Percentiles rank a stretch among this genome's conserved stretches.
phyloP scores from a whole-genome alignment of 345 rosid genomes.

The Syzygium jambos region DNA sequence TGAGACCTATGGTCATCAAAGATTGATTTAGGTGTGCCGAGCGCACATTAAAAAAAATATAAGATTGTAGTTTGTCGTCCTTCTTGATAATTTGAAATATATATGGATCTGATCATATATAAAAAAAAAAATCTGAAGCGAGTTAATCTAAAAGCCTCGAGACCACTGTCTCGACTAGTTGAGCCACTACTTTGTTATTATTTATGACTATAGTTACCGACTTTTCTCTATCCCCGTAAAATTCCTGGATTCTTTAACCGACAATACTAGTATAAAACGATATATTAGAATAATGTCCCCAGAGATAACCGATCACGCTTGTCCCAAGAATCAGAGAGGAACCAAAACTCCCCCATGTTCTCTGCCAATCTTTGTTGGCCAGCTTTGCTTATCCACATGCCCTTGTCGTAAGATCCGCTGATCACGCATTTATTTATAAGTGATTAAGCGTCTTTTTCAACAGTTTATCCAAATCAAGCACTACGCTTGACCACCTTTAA shows the following conservation, averaged over 20 bases:
- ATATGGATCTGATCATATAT: background rate
- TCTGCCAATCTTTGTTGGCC: constrained; percentile 9
- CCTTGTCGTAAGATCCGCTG: constrained; percentile 33
- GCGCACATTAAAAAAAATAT: fast-evolving
- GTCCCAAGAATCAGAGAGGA: constrained; percentile 2
- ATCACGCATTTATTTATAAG: constrained; percentile 12
- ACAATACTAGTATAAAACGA: background rate
- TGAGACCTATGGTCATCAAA: background rate
- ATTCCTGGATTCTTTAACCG: background rate
- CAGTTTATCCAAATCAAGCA: constrained; percentile 11
- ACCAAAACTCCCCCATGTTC: background rate
- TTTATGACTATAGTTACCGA: background rate
- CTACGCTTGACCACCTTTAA: background rate
- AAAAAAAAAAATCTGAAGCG: background rate
- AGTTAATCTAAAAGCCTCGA: background rate
- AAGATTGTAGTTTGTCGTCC: background rate
- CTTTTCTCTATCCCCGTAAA: background rate
- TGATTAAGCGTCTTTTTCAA: background rate
- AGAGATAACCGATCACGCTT: background rate
- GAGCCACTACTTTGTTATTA: background rate
- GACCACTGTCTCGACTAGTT: background rate
- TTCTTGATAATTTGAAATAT: background rate
- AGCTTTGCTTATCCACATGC: constrained; percentile 28
- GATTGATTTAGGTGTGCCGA: background rate
- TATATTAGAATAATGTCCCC: background rate